Base-by-base conservation (phyloP, 2,329 filamentous ascomycete species). In the Fusarium sp. region DNA sequence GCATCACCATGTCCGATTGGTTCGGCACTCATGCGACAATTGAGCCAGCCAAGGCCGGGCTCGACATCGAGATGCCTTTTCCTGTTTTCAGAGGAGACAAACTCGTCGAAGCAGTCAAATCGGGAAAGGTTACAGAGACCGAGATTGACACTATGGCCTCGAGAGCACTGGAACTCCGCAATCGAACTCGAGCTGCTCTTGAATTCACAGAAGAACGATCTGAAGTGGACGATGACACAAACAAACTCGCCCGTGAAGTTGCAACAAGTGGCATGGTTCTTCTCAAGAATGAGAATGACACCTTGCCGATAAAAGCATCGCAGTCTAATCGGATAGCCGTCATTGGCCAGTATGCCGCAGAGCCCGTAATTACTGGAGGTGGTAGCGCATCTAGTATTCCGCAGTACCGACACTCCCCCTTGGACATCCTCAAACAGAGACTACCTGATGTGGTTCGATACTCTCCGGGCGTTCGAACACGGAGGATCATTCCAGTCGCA, bases 1-100 rank as follows among this genome's bases (percentile, higher is more conserved):
- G 69, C 4, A 13, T 57, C 9, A 28, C 47, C 44, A 71, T 71
- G 61, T 71, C 69, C 4, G 69, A 71, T 24, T 71, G 67, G 67
- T 71, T 71, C 13, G 67, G 69, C 2, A 71, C 69, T 47, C 65
- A 45, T 3, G 49, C 65, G 3, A 66, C 56, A 1, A n/a, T 39
- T 3, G 51, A 19, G 2, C 17, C 69, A 3, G 26, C 63, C 13
- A 47, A 61, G 6, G 69, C 67, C 1, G 67, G 67, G 0, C 40
- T 71, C 0, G 69, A 71, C 8, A 22, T 71, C 7, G 69, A 71
- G 33, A 71, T 71, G 67, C 69, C 69, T 0, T 43, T 63, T 0
- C 64, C 67, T 4, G 28, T 71, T 3, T 71, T 69, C 6, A 53
- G 69, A 39, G 67, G 66, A 6, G 39, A 39, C 0, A 67, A 52